Conservation (phyloP, 768 basidiomycete genomes). For the Lenzites betulinus region DNA sequence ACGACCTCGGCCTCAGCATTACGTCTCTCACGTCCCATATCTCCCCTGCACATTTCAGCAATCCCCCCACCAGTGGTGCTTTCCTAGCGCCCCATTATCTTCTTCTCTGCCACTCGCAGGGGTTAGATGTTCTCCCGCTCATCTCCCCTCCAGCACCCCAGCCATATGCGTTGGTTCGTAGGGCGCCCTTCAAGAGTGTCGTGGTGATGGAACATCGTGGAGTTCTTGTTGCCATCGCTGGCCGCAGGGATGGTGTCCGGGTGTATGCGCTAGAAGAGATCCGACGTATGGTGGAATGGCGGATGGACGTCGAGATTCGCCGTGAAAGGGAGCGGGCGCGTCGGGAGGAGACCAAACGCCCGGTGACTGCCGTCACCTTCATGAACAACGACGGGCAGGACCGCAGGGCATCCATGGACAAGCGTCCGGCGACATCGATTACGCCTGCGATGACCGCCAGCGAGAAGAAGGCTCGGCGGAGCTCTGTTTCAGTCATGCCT, state of each 20-base stretch:
- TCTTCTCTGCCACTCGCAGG: slow-evolving; percentile 82
- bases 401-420: slow-evolving; percentile 46
- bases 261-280: slow-evolving; percentile 89
- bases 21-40: slow-evolving; percentile 67
- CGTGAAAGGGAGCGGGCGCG: slow-evolving; percentile 74
- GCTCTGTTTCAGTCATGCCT: slow-evolving; percentile 26
- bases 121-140: slow-evolving; percentile 83
- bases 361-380: slow-evolving; percentile 23
- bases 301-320: slow-evolving; percentile 76
- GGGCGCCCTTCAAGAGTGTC: slow-evolving; percentile 83
- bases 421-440: slow-evolving; percentile 10
- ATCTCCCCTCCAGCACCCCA: slow-evolving; percentile 70
- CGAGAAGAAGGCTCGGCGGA: slow-evolving; percentile 25
- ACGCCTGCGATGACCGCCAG: slow-evolving; percentile 6
- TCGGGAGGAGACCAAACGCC: slow-evolving; percentile 65
- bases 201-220: slow-evolving; percentile 93
- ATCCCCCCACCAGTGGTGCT: slow-evolving; percentile 75
- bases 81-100: slow-evolving; percentile 83
- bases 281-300: slow-evolving; percentile 85
- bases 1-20: slow-evolving; percentile 75
- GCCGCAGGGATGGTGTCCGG: slow-evolving; percentile 81
- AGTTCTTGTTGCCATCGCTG: slow-evolving; percentile 88
- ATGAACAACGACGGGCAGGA: slow-evolving; percentile 48
- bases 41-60: slow-evolving; percentile 75
- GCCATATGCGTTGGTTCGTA: slow-evolving; percentile 80